Conservation (phyloP, 2,329 filamentous ascomycete species). For the Westerdykella aurantiaca region DNA sequence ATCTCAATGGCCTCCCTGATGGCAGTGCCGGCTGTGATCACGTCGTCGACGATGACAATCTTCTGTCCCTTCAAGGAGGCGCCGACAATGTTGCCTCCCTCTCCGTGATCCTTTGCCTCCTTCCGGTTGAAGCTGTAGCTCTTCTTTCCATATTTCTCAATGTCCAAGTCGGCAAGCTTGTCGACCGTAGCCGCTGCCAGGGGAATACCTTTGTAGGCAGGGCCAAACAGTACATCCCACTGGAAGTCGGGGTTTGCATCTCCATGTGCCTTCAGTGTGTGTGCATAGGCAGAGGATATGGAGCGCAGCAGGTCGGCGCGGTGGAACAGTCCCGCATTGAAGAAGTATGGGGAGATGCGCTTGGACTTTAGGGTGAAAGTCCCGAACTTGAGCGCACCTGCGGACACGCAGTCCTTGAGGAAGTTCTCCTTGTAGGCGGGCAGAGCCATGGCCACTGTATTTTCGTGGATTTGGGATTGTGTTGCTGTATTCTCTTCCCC, state of each 20-base stretch:
- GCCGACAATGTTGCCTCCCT: constrained; percentile 89
- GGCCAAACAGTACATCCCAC: constrained; percentile 85
- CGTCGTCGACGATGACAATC: constrained; percentile 90
- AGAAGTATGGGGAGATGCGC: constrained; percentile 90
- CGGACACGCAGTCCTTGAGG: constrained; percentile 61
- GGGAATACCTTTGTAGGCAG: constrained; percentile 95
- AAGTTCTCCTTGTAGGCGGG: constrained; percentile 59
- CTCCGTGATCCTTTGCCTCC: constrained; percentile 92
- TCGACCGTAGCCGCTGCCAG: constrained; percentile 73
- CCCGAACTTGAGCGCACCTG: constrained; percentile 72
- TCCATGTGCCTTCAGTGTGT: constrained; percentile 48
- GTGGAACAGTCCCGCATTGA: constrained; percentile 92
- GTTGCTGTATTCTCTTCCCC: too few species aligned
- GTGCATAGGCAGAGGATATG: constrained; percentile 76
- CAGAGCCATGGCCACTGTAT: constrained; percentile 18
- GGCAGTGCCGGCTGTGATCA: constrained; percentile 91
- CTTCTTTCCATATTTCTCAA: constrained; percentile 58
- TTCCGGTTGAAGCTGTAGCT: constrained; percentile 94
- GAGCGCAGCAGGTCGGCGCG: constrained; percentile 69
- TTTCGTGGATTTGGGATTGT: not conserved
- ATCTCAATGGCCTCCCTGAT: constrained; percentile 89
- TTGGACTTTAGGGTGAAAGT: constrained; percentile 88
- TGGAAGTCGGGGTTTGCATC: constrained; percentile 42
- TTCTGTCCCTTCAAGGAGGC: constrained; percentile 77
- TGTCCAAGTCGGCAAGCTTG: constrained; percentile 66